Conservation (phyloP, 1,139 yeast genomes). For the Eremothecium gossypii region DNA sequence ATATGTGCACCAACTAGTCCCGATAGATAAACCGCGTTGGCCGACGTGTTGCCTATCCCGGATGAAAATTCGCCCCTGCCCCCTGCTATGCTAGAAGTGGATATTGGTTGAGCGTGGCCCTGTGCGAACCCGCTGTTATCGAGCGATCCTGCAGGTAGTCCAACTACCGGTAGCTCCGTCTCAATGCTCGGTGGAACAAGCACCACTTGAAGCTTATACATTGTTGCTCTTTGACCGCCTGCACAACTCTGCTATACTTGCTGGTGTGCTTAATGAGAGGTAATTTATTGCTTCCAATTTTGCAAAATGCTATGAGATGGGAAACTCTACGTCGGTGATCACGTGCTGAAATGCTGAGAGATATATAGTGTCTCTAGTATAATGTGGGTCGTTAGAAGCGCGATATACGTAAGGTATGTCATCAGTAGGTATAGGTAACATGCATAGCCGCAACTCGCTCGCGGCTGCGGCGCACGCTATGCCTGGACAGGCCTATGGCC, state of each 20-base stretch:
- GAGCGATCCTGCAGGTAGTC: conserved; percentile 4
- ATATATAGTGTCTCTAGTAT: too few relatives aligned
- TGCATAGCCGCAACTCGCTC: background rate
- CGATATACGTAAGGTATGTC: background rate
- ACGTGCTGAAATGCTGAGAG: too few relatives aligned
- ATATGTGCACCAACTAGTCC: conserved; percentile 10
- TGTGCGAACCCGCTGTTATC: conserved; percentile 7
- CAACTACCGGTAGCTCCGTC: conserved; percentile 5
- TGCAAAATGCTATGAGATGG: background rate
- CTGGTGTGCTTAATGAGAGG: too few relatives aligned
- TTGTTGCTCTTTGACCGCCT: conserved; percentile 5
- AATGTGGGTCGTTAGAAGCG: too few relatives aligned
- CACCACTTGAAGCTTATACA: conserved; percentile 25
- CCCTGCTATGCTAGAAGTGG: conserved; percentile 6
- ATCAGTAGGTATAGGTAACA: background rate
- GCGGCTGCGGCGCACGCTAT: too few relatives aligned
- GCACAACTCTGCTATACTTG: conserved; percentile 1
- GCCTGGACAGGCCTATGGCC: background rate
- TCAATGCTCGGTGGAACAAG: conserved; percentile 22
- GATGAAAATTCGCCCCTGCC: conserved; percentile 4
- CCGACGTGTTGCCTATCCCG: conserved; percentile 6
- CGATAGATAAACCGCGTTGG: conserved; percentile 9
- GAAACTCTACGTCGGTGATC: background rate
- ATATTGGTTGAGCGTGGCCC: conserved; percentile 4
- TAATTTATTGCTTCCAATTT: too few relatives aligned